Percentiles rank a stretch among this genome's conserved stretches.
Conservation (phyloP, 176 grass and related monocot genomes). For the Secale cereale region DNA sequence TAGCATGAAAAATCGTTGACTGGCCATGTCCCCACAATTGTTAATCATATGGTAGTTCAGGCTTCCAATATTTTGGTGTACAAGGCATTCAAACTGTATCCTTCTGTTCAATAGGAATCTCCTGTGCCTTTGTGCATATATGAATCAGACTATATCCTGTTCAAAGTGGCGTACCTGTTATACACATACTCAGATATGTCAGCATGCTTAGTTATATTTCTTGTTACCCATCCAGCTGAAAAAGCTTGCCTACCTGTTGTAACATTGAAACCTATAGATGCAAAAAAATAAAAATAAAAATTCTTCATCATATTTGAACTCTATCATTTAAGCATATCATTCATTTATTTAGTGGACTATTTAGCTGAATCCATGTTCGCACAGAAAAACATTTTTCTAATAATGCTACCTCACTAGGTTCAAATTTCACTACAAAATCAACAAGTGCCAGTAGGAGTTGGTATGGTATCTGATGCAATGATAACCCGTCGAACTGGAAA, state of each 20-base stretch:
- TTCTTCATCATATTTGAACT: slow-evolving; percentile 5
- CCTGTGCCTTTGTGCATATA: background rate
- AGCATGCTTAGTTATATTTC: background rate
- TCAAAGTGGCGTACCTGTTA: background rate
- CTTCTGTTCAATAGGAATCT: background rate
- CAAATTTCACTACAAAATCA: slow-evolving; percentile 40
- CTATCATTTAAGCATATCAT: background rate
- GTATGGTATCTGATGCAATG: slow-evolving; percentile 78
- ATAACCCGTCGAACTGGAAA: slow-evolving; percentile 51
- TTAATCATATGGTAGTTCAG: slow-evolving; percentile 6
- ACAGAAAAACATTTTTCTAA: slow-evolving; percentile 3
- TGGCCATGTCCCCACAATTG: background rate
- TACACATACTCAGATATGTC: background rate
- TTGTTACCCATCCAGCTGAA: slow-evolving; percentile 4
- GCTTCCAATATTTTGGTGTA: background rate
- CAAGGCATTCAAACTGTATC: background rate
- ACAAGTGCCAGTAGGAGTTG: slow-evolving; percentile 44
- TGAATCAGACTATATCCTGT: background rate
- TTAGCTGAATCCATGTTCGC: background rate
- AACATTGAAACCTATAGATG: background rate
- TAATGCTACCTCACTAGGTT: slow-evolving; percentile 27
- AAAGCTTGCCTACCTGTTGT: background rate
- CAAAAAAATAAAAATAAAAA: background rate
- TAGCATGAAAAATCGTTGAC: background rate
- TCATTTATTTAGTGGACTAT: slow-evolving; percentile 15